These are phyloP conservation scores for Pythium scleroteichum DNA, from an alignment of 352 stramenopile genomes.

Conservation along the genomic window DNA sequence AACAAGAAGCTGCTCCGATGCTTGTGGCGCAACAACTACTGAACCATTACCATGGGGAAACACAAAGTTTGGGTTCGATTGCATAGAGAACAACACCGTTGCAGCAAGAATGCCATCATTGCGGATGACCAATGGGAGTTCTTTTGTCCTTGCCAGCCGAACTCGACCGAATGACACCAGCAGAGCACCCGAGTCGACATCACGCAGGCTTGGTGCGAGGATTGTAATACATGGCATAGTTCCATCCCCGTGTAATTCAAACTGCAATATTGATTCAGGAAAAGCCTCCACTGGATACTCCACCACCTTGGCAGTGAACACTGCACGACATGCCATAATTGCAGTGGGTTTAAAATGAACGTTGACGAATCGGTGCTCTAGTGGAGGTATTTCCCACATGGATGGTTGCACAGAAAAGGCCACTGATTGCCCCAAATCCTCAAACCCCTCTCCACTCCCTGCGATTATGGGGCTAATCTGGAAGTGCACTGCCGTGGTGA, in stretches of 20 bases:
- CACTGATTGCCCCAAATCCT: not conserved
- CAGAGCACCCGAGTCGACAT: slow-evolving; percentile 53
- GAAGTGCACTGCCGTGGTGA: slow-evolving; percentile 89
- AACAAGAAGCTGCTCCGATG: slow-evolving; percentile 59
- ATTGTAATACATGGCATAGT: slow-evolving; percentile 93
- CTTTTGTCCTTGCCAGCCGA: slow-evolving; percentile 68
- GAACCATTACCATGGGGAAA: slow-evolving; percentile 78
- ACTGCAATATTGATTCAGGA: slow-evolving; percentile 64
- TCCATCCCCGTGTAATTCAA: slow-evolving; percentile 90
- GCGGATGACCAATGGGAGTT: slow-evolving; percentile 65
- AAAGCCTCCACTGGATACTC: slow-evolving; percentile 53
- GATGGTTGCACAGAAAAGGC: slow-evolving; percentile 90
- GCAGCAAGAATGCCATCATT: slow-evolving; percentile 93
- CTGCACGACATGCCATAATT: slow-evolving; percentile 81
- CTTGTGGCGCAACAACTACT: slow-evolving; percentile 65
- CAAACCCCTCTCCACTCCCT: slow-evolving; percentile 1
- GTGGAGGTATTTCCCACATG: slow-evolving; percentile 92
- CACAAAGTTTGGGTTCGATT: slow-evolving; percentile 69
- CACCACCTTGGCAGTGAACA: slow-evolving; percentile 84
- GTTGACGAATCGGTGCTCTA: slow-evolving; percentile 94
- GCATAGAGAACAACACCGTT: slow-evolving; percentile 90
- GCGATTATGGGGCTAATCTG: slow-evolving; percentile 37
- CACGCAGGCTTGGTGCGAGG: slow-evolving; percentile 69
- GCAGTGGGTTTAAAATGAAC: slow-evolving; percentile 92
- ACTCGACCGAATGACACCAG: slow-evolving; percentile 85